A percentile compares a stretch with the other conserved stretches of the same genome.
Evolutionary conservation across 257 asterid species (phyloP).

Genomic region (Ligustrum vulgare): DNA sequence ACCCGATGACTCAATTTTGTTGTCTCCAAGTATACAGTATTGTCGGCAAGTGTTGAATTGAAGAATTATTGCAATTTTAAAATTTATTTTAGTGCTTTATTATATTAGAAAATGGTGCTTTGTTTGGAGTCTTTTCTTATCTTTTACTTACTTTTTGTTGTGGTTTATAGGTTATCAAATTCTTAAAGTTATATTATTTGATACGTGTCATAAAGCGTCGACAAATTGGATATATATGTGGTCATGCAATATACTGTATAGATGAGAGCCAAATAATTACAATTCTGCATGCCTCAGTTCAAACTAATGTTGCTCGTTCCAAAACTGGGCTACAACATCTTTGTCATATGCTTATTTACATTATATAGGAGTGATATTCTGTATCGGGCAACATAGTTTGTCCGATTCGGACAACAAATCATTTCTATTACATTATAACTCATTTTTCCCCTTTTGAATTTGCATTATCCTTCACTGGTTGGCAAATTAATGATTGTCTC

Average conservation of each 20-base stretch:
- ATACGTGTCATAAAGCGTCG: conserved; percentile 85
- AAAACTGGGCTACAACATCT: conserved; percentile 88
- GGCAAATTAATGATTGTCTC: not conserved
- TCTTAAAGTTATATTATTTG: conserved; percentile 91
- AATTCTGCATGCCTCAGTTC: conserved; percentile 87
- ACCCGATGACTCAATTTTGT: conserved; percentile 89
- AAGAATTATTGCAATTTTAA: conserved; percentile 12
- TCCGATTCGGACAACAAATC: no score
- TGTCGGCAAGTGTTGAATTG: conserved; percentile 61
- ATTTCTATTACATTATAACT: not conserved
- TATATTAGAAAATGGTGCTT: not conserved
- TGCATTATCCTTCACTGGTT: not conserved
- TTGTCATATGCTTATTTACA: no score
- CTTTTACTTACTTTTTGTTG: conserved; percentile 9
- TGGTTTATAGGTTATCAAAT: conserved; percentile 71
- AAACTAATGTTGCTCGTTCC: conserved; percentile 93
- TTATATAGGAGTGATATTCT: no score
- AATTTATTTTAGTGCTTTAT: conserved; percentile 15
- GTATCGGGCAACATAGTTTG: no score
- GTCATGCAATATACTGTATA: conserved; percentile 90
- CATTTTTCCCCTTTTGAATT: conserved; percentile 8
- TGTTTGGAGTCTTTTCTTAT: not conserved
- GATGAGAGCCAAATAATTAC: conserved; percentile 94
- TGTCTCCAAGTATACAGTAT: conserved; percentile 84
- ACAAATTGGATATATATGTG: conserved; percentile 88